Percentiles rank a stretch among this genome's conserved stretches.
Conservation (phyloP, 2,329 filamentous ascomycete genomes). For the Beauveria brongniartii region DNA sequence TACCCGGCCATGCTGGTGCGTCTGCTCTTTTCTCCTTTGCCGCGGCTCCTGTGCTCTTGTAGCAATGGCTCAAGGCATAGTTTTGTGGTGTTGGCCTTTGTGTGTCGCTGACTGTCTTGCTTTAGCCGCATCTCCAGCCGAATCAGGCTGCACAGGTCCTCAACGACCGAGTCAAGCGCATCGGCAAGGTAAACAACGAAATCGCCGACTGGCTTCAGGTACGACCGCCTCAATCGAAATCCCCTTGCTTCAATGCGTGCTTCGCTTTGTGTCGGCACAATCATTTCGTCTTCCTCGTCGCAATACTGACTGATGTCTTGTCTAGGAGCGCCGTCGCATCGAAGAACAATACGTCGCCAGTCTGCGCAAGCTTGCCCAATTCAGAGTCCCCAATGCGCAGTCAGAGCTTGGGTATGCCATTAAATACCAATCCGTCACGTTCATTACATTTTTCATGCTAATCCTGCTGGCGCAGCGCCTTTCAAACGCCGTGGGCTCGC, state of each 20-base stretch:
- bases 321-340: conserved; percentile 80
- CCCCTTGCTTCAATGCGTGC: background rate
- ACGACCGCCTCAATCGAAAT: conserved; percentile 23
- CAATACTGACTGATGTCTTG: background rate
- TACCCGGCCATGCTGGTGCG: conserved; percentile 93
- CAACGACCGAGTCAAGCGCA: conserved; percentile 80
- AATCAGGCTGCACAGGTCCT: conserved; percentile 72
- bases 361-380: conserved; percentile 70
- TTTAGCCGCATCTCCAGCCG: conserved; percentile 71
- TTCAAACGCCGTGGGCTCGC: conserved; percentile 83
- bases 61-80: background rate
- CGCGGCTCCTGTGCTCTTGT: background rate
- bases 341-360: conserved; percentile 84
- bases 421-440: background rate
- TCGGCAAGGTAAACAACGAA: conserved; percentile 77
- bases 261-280: too few relatives aligned
- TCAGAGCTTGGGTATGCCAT: conserved; percentile 75
- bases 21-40: conserved; percentile 10
- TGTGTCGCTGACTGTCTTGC: background rate
- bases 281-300: background rate
- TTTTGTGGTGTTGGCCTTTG: conserved; percentile 7
- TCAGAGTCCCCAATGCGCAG: conserved; percentile 63
- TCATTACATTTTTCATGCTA: background rate
- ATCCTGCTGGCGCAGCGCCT: conserved; percentile 53
- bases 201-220: conserved; percentile 98